Evolutionary conservation across 202 grass and related monocot genomes (phyloP).

Genomic region (Carex arenaria): DNA sequence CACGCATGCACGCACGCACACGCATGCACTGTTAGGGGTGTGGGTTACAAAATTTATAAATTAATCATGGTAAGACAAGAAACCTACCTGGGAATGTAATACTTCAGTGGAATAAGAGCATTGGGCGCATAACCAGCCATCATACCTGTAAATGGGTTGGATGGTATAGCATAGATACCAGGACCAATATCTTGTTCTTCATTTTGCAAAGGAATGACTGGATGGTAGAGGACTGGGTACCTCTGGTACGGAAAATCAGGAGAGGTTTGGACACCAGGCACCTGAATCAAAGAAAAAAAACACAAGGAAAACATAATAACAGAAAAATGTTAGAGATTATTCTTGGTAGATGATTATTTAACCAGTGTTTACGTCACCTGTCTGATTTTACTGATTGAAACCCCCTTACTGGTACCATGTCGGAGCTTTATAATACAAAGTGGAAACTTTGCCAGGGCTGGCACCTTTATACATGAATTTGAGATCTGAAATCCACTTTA

Average conservation of each 20-base stretch:
- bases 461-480: not conserved
- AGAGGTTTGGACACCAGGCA: not conserved
- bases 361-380: not conserved
- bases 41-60: not conserved
- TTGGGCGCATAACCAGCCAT: conserved; percentile 40
- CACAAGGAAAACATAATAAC: not conserved
- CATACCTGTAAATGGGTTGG: conserved; percentile 39
- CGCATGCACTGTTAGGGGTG: not conserved
- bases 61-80: not conserved
- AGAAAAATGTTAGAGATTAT: not conserved
- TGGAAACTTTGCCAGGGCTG: not conserved
- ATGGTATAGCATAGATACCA: conserved; percentile 85
- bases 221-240: conserved; percentile 41
- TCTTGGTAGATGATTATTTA: not conserved
- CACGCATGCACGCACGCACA: too few relatives aligned
- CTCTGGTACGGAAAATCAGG: conserved; percentile 16
- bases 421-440: not conserved
- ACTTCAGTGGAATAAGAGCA: conserved; percentile 62
- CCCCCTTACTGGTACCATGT: not conserved
- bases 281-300: not conserved
- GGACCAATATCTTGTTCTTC: conserved; percentile 56
- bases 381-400: conserved; percentile 1
- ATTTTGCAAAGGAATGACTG: conserved; percentile 36
- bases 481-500: not conserved
- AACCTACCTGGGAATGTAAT: conserved; percentile 75